phyloP scores from a whole-genome alignment of 768 basidiomycete genomes.

The Boletus subparvulus region DNA sequence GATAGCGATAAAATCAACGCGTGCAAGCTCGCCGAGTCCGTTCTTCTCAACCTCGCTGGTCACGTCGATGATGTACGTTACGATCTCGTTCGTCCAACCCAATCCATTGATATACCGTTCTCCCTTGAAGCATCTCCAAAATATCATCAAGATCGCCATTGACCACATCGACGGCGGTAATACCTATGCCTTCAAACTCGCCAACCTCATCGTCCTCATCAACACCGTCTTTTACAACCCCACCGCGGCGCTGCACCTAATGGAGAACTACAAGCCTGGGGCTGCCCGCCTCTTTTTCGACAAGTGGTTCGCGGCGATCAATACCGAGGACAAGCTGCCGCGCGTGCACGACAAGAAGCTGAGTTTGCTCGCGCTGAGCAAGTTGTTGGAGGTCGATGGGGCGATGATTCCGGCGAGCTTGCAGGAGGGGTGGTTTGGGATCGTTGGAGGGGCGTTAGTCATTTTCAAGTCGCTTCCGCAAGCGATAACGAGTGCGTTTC shows the following conservation, averaged over 20 bases:
- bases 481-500: slow-evolving; percentile 66
- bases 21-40: slow-evolving; percentile 80
- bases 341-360: slow-evolving; percentile 92
- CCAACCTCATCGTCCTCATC: slow-evolving; percentile 81
- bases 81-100: neutral
- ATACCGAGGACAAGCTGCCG: slow-evolving; percentile 55
- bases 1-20: slow-evolving; percentile 84
- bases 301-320: slow-evolving; percentile 78
- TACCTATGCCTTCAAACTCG: slow-evolving; percentile 64
- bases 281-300: slow-evolving; percentile 76
- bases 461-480: slow-evolving; percentile 78
- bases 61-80: slow-evolving; percentile 70
- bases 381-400: slow-evolving; percentile 70
- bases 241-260: slow-evolving; percentile 67
- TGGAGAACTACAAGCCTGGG: slow-evolving; percentile 62
- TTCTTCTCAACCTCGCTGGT: slow-evolving; percentile 78
- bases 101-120: neutral
- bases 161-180: slow-evolving; percentile 58
- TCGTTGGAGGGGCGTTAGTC: slow-evolving; percentile 66
- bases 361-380: slow-evolving; percentile 71
- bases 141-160: slow-evolving; percentile 63
- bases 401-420: slow-evolving; percentile 54
- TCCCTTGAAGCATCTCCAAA: slow-evolving; percentile 53
- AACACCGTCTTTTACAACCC: slow-evolving; percentile 86
- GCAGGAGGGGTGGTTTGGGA: slow-evolving; percentile 71